These are phyloP conservation scores for Aspergillus sp. DNA, from an alignment of 2,329 filamentous ascomycete genomes.

Conservation along the genomic window DNA sequence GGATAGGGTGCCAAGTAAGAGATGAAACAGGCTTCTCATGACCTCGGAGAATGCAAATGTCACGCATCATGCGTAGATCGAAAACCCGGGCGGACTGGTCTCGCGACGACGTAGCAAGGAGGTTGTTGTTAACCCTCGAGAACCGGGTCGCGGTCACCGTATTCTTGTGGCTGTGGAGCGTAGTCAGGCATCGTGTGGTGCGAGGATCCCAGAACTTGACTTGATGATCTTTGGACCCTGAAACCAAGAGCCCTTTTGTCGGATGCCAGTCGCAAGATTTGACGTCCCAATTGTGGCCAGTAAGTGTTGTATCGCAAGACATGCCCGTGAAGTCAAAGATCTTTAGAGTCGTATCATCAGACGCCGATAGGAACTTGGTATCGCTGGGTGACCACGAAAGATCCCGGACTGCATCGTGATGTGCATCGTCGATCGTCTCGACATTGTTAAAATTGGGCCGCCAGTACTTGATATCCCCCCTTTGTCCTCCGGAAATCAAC, in stretches of 20 bases:
- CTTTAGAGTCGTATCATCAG: constrained; percentile 85
- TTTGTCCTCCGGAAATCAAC: constrained; percentile 91
- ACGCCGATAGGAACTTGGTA: constrained; percentile 90
- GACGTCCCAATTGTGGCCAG: constrained; percentile 95
- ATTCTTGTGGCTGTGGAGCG: constrained; percentile 93
- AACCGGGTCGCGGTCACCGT: constrained; percentile 90
- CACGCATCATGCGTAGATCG: constrained; percentile 95
- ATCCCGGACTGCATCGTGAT: constrained; percentile 81
- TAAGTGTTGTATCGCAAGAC: constrained; percentile 69
- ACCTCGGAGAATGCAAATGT: constrained; percentile 84
- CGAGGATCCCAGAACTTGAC: constrained; percentile 99
- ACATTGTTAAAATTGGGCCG: constrained; percentile 99
- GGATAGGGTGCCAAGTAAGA: constrained; percentile 85
- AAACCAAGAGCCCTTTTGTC: constrained; percentile 84
- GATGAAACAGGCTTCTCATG: constrained; percentile 96
- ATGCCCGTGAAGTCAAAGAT: constrained; percentile 93
- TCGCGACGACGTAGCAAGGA: constrained; percentile 83
- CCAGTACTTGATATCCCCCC: constrained; percentile 96
- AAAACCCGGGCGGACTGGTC: constrained; percentile 91
- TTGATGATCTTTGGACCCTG: constrained; percentile 92
- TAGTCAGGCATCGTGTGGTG: constrained; percentile 79
- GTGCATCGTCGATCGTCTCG: constrained; percentile 76
- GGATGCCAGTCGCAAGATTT: constrained; percentile 98
- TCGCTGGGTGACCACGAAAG: constrained; percentile 90
- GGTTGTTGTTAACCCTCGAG: constrained; percentile 71